These are phyloP conservation scores for Microascus cirrosus DNA, from an alignment of 2,329 filamentous ascomycete genomes.

Conservation along the genomic window DNA sequence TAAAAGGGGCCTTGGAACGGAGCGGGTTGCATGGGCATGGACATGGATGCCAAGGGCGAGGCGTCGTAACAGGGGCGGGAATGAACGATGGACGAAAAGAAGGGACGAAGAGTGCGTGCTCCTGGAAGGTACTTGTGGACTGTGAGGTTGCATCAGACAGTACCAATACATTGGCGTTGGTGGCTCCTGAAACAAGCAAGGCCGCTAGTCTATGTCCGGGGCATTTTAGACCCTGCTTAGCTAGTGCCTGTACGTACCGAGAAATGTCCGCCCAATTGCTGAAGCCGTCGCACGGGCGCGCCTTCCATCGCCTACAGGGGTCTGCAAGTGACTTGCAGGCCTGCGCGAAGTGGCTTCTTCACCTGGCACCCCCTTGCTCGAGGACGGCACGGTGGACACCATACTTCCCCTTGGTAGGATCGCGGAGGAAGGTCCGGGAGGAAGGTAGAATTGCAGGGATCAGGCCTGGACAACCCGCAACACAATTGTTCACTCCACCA, in stretches of 20 bases:
- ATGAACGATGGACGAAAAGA: neutral
- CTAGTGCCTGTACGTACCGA: neutral
- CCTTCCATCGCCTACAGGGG: neutral
- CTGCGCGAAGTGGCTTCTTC: conserved; percentile 1
- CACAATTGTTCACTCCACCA: neutral
- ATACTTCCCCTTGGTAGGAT: neutral
- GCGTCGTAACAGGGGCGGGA: neutral
- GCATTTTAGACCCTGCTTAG: neutral
- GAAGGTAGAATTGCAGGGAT: neutral
- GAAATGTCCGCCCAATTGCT: neutral
- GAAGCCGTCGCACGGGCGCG: neutral
- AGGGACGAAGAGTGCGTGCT: neutral
- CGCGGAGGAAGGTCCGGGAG: neutral
- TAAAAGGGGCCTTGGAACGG: neutral
- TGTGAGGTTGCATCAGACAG: neutral
- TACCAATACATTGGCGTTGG: neutral
- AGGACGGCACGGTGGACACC: neutral
- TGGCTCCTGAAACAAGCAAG: neutral
- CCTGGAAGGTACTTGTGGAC: neutral
- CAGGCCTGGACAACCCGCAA: neutral
- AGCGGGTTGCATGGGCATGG: neutral
- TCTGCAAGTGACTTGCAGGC: conserved; percentile 3
- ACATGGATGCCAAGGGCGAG: neutral
- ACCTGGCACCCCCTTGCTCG: neutral
- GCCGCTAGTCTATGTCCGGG: neutral